phyloP scores from a whole-genome alignment of 1,284 basidiomycete genomes.

The Ceratobasidium sp. region DNA sequence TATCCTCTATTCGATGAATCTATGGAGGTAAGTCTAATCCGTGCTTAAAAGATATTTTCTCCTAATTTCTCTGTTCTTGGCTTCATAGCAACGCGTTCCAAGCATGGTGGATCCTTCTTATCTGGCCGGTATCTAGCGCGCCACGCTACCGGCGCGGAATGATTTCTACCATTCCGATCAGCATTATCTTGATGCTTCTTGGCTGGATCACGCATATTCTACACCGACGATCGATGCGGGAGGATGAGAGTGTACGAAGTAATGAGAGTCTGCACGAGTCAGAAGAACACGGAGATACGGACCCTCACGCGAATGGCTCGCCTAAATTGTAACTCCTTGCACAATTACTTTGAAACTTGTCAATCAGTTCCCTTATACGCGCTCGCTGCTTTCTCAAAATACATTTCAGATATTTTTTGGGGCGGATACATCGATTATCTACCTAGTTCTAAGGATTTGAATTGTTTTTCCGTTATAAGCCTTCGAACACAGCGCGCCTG shows the following conservation, averaged over 20 bases:
- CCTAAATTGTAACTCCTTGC: too few relatives aligned
- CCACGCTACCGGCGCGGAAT: constrained; percentile 41
- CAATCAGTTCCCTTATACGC: too few relatives aligned
- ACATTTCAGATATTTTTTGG: too few relatives aligned
- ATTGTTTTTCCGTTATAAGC: too few relatives aligned
- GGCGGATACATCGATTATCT: too few relatives aligned
- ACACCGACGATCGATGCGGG: not conserved
- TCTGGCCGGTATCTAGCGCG: constrained; percentile 39
- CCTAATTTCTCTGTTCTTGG: not conserved
- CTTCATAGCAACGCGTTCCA: constrained; percentile 15
- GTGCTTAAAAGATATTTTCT: not conserved
- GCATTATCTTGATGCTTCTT: constrained; percentile 16
- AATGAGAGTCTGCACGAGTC: not conserved
- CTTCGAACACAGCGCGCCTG: too few relatives aligned
- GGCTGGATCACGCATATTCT: constrained; percentile 28
- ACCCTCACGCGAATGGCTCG: too few relatives aligned
- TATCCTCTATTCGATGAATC: constrained; percentile 39
- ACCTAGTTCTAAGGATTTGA: too few relatives aligned
- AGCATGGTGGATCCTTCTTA: constrained; percentile 36
- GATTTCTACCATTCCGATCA: constrained; percentile 41
- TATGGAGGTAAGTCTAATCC: constrained; percentile 22
- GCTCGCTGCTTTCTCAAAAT: too few relatives aligned
- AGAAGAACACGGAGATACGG: too few relatives aligned
- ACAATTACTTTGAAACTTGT: too few relatives aligned
- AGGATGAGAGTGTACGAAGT: not conserved